phyloP scores from a whole-genome alignment of 495 filamentous ascomycete genomes.

The Aspergillus ostianus region DNA sequence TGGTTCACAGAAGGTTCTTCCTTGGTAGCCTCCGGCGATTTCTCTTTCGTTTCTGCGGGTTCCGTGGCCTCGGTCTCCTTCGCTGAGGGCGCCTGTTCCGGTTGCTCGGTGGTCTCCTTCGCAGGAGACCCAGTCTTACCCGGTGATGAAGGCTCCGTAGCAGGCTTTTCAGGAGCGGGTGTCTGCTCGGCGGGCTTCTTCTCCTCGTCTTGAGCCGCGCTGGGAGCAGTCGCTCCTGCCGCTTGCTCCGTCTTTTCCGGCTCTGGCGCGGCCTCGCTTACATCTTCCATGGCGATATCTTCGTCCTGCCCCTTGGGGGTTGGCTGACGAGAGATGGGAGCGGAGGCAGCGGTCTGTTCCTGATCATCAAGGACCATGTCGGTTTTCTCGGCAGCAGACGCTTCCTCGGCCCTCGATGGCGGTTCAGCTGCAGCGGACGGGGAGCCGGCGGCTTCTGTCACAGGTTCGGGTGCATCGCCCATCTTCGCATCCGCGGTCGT shows the following conservation, averaged over 20 bases:
- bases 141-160: slow-evolving; percentile 22
- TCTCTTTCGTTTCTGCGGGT: slow-evolving; percentile 16
- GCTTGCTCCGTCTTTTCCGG: slow-evolving; percentile 24
- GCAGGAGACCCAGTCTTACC: slow-evolving; percentile 18
- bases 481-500: slow-evolving; percentile 48
- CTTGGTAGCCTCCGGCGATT: slow-evolving; percentile 21
- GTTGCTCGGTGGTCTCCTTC: slow-evolving; percentile 23
- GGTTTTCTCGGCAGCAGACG: slow-evolving; percentile 32
- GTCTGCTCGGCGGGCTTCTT: slow-evolving; percentile 26
- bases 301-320: slow-evolving; percentile 56
- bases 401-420: slow-evolving; percentile 38
- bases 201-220: slow-evolving; percentile 17
- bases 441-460: slow-evolving; percentile 27
- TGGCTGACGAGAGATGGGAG: slow-evolving; percentile 38
- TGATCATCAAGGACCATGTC: slow-evolving; percentile 41
- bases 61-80: slow-evolving; percentile 12
- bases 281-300: slow-evolving; percentile 66
- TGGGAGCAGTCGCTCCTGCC: slow-evolving; percentile 16
- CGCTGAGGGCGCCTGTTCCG: slow-evolving; percentile 12
- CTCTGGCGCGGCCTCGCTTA: slow-evolving; percentile 26
- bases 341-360: slow-evolving; percentile 34
- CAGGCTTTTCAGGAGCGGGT: slow-evolving; percentile 21
- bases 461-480: slow-evolving; percentile 49
- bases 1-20: slow-evolving; percentile 20
- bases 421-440: slow-evolving; percentile 21